Conservation (phyloP, 1,139 yeast species). For the Yamadazyma epiphylla region DNA sequence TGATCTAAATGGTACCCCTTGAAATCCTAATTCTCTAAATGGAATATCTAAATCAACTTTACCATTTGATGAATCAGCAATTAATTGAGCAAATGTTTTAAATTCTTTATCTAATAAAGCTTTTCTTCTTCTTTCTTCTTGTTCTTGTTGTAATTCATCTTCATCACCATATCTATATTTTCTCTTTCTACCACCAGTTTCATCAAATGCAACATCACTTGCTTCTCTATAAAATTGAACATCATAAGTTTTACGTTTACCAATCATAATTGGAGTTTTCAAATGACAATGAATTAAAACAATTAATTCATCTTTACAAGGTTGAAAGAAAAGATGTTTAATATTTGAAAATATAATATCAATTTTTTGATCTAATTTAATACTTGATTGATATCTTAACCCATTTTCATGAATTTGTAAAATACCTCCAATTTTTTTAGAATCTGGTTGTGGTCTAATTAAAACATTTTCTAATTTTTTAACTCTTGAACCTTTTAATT, state of each 20-base stretch:
- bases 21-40: slow-evolving; percentile 93
- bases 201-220: slow-evolving; percentile 93
- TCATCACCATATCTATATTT: slow-evolving; percentile 95
- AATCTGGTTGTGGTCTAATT: slow-evolving; percentile 94
- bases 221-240: slow-evolving; percentile 97
- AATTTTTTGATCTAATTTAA: slow-evolving; percentile 79
- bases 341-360: slow-evolving; percentile 88
- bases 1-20: slow-evolving; percentile 95
- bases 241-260: slow-evolving; percentile 92
- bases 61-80: slow-evolving; percentile 83
- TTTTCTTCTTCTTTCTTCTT: slow-evolving; percentile 93
- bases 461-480: slow-evolving; percentile 84
- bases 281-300: slow-evolving; percentile 91
- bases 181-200: slow-evolving; percentile 90
- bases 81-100: slow-evolving; percentile 81
- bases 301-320: slow-evolving; percentile 91
- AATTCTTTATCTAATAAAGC: slow-evolving; percentile 90
- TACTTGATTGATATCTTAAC: slow-evolving; percentile 82
- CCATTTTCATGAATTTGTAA: slow-evolving; percentile 95
- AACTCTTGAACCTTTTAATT: slow-evolving; percentile 74
- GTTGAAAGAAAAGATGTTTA: slow-evolving; percentile 91
- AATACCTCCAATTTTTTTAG: slow-evolving; percentile 89
- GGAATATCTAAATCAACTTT: slow-evolving; percentile 88
- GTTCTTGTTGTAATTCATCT: slow-evolving; percentile 97
- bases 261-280: slow-evolving; percentile 90